These are phyloP conservation scores for Viola odorata DNA, from an alignment of 345 rosid species.

Conservation along the genomic window DNA sequence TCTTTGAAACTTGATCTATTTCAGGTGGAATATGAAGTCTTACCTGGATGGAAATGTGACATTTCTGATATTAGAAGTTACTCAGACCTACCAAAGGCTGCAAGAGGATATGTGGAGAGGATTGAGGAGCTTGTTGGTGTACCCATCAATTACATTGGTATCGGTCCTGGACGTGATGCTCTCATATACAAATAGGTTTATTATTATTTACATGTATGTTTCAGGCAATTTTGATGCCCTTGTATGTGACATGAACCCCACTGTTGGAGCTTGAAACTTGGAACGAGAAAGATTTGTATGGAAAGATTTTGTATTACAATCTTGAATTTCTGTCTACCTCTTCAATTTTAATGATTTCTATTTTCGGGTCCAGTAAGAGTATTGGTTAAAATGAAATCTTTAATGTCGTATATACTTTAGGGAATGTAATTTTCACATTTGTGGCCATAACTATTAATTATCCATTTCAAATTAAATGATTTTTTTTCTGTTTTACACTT, in stretches of 20 bases:
- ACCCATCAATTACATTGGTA: slow-evolving; percentile 78
- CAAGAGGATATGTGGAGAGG: slow-evolving; percentile 73
- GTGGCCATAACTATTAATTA: too few species aligned
- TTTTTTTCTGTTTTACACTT: too few species aligned
- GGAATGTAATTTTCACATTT: too few species aligned
- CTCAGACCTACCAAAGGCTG: slow-evolving; percentile 80
- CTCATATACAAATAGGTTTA: slow-evolving; percentile 61
- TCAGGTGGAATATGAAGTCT: slow-evolving; percentile 85
- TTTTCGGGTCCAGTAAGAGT: too few species aligned
- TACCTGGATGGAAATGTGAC: slow-evolving; percentile 88
- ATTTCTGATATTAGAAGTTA: slow-evolving; percentile 72
- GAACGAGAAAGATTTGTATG: too few species aligned
- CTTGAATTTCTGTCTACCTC: too few species aligned
- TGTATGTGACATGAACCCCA: neutral
- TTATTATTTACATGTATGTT: neutral
- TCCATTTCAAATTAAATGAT: too few species aligned
- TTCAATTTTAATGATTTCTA: too few species aligned
- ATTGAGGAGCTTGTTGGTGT: slow-evolving; percentile 85
- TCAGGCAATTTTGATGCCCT: neutral
- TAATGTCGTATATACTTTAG: too few species aligned
- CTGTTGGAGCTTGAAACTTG: neutral
- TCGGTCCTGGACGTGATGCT: slow-evolving; percentile 92
- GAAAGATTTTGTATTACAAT: too few species aligned
- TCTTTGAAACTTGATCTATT: neutral
- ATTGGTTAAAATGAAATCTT: too few species aligned